Evolutionary conservation across 257 asterid species (phyloP).

Genomic region (Ligustrum vulgare): DNA sequence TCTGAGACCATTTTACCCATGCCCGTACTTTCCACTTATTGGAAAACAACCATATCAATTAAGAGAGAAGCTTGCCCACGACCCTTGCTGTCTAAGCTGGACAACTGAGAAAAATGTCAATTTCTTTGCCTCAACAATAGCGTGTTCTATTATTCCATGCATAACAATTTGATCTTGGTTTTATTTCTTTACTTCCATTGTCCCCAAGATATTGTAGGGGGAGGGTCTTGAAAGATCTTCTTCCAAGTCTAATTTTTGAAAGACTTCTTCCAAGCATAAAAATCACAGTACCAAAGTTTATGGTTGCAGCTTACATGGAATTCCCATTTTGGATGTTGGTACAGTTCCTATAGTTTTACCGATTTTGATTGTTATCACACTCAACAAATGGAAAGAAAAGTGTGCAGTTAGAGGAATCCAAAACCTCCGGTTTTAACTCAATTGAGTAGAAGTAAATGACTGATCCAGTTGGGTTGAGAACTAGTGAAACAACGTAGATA

Average conservation of each 20-base stretch:
- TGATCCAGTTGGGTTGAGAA: neutral
- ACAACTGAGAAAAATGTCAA: neutral
- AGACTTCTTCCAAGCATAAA: neutral
- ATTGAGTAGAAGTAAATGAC: too few relatives aligned
- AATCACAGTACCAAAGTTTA: neutral
- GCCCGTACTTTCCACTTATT: neutral
- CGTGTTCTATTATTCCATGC: neutral
- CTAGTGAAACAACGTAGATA: neutral
- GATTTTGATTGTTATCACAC: too few relatives aligned
- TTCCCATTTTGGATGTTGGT: neutral
- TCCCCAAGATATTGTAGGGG: neutral
- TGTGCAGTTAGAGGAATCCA: too few relatives aligned
- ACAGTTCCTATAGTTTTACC: too few relatives aligned
- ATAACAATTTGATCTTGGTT: neutral
- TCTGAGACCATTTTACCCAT: neutral
- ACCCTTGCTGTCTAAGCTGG: neutral
- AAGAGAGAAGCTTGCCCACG: neutral
- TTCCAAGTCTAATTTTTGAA: neutral
- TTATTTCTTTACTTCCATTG: too few relatives aligned
- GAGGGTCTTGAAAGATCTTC: too few relatives aligned
- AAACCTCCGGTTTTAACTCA: too few relatives aligned
- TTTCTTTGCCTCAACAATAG: neutral
- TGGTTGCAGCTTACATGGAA: neutral
- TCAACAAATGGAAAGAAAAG: too few relatives aligned
- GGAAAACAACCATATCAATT: neutral